phyloP scores from a whole-genome alignment of 2,329 filamentous ascomycete species.

The Fusarium proliferatum region DNA sequence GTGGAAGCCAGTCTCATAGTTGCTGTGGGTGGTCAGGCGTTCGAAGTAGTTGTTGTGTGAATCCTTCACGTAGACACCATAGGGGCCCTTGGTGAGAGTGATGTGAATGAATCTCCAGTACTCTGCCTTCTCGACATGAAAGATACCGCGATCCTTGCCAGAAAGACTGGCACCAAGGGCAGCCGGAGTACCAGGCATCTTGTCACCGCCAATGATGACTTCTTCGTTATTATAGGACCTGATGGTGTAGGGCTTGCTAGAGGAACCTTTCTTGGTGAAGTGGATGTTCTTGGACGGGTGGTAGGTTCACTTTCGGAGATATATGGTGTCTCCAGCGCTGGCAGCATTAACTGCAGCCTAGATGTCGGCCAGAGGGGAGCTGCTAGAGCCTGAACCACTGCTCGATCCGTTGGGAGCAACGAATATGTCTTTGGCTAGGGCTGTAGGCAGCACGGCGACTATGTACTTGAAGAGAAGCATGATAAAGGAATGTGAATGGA shows the following conservation, averaged over 20 bases:
- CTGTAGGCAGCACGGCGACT: neutral
- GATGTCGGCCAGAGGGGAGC: slow-evolving; percentile 56
- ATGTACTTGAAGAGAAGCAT: neutral
- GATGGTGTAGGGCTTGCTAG: slow-evolving; percentile 53
- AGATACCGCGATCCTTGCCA: slow-evolving; percentile 55
- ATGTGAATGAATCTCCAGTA: slow-evolving; percentile 57
- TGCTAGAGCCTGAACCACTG: slow-evolving; percentile 49
- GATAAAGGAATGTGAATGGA: neutral
- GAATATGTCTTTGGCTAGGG: slow-evolving; percentile 51
- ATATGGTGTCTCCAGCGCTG: slow-evolving; percentile 58
- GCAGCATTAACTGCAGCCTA: slow-evolving; percentile 58
- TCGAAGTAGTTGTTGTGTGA: slow-evolving; percentile 51
- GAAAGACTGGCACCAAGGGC: slow-evolving; percentile 51
- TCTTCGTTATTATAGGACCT: slow-evolving; percentile 54
- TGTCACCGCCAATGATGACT: slow-evolving; percentile 58
- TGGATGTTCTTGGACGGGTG: slow-evolving; percentile 58
- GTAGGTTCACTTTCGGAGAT: slow-evolving; percentile 57
- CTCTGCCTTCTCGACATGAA: slow-evolving; percentile 56
- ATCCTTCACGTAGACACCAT: slow-evolving; percentile 50
- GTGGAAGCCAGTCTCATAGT: slow-evolving; percentile 52
- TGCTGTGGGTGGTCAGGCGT: slow-evolving; percentile 49
- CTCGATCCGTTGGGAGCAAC: slow-evolving; percentile 56
- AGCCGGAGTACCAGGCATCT: slow-evolving; percentile 50
- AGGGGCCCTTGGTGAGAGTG: slow-evolving; percentile 49
- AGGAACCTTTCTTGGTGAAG: slow-evolving; percentile 56